phyloP scores from a whole-genome alignment of 1,284 basidiomycete species.

The Pseudozyma sp. region DNA sequence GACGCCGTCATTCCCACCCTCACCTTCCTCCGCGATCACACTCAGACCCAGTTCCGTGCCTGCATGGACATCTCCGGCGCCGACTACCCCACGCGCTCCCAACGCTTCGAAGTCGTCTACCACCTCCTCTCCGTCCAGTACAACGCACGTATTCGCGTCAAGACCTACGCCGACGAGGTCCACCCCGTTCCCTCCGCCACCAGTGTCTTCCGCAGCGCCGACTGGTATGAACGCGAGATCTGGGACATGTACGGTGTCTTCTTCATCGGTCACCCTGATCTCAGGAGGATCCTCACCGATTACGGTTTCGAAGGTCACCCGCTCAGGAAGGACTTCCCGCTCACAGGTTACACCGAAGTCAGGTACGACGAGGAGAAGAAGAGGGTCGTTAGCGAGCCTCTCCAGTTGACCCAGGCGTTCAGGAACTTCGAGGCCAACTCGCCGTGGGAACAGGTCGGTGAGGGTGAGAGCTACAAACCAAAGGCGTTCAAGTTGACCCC shows the following conservation, averaged over 20 bases:
- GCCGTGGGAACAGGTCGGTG: constrained; percentile 97
- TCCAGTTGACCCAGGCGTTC: constrained; percentile 98
- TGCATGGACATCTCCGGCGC: constrained; percentile 94
- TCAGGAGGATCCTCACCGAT: constrained; percentile 96
- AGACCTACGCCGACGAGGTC: constrained; percentile 97
- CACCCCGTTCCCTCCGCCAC: constrained; percentile 88
- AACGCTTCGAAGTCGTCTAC: constrained; percentile 97
- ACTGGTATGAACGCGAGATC: constrained; percentile 98
- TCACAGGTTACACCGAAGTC: constrained; percentile 96
- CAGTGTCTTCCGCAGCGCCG: constrained; percentile 86
- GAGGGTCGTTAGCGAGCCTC: constrained; percentile 96
- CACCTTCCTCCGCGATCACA: constrained; percentile 94
- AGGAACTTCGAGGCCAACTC: constrained; percentile 84
- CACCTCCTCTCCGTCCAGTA: constrained; percentile 85
- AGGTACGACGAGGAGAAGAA: constrained; percentile 99
- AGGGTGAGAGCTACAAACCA: constrained; percentile 79
- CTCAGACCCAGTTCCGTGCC: constrained; percentile 92
- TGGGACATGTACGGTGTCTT: constrained; percentile 99
- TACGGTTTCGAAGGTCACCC: constrained; percentile 99
- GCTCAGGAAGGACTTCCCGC: constrained; percentile 95
- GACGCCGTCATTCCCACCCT: constrained; percentile 85
- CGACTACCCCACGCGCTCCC: constrained; percentile 91
- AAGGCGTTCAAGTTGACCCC: constrained; percentile 70
- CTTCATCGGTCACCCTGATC: constrained; percentile 94
- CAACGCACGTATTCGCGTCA: constrained; percentile 86